Base-by-base conservation (phyloP, 208 protist species). In the Naegleria lovaniensis region DNA sequence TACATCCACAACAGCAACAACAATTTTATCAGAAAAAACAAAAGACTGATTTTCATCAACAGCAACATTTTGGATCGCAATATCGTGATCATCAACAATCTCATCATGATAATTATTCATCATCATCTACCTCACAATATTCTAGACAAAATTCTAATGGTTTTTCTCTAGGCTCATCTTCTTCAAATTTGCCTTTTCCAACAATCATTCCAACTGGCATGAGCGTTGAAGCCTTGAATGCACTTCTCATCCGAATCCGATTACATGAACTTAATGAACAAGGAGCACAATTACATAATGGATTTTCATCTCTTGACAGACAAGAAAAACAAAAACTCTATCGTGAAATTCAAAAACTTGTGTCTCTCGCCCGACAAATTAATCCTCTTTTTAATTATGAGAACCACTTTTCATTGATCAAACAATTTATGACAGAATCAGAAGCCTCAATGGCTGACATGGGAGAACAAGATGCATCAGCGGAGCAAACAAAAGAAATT, bases 401-500 rank as follows among this genome's bases (percentile, higher is more conserved):
- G n/a, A 29, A 79, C 9, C 16, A 79, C n/a, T 79, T 79, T 36
- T 25, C n/a, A 36, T 36, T 36, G 19, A 33, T 79, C 6, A 36
- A 36, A 36, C 67, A 79, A 79, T 79, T 36, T 33, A 36, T 79
- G 0, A 36, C 29, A 79, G 67, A 79, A 33, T 29, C 6, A 13
- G 67, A 79, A 36, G 36, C 9, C 0, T 79, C 67, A 79, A 79
- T 36, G 29, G 29, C 16, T 79, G 29, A 36, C 36, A 36, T 33
- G n/a, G 19, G 5, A 33, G 67, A 79, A 36, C 29, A 36, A 79
- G 29, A 79, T 75, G 58, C 19, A 79, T 36, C 29, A 13, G 1
- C 43, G 43, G 43, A 48, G 7, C 6, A 29, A 36, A 33, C 6
- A 79, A 40, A 48, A 43, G 92, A 94, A 85, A 41, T 92, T 43